Evolutionary conservation across 192 early-diverging fungal species (phyloP).

Genomic region (Coemansia sp.): DNA sequence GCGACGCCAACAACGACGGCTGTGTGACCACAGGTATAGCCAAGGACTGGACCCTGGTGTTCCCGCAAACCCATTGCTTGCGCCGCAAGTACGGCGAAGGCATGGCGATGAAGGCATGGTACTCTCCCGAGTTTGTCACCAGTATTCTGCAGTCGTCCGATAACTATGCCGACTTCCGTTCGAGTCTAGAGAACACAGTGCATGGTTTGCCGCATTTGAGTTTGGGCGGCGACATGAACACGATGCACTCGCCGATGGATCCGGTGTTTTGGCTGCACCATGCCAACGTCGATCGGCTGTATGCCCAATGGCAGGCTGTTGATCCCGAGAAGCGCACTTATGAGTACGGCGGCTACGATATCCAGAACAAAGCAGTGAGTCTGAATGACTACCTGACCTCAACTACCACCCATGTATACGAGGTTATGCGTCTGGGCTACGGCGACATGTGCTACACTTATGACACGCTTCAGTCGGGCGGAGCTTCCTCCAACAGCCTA

Average conservation of each 20-base stretch:
- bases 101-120: slow-evolving; percentile 24
- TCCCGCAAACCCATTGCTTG: slow-evolving; percentile 31
- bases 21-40: slow-evolving; percentile 36
- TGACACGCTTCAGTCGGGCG: slow-evolving; percentile 33
- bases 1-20: slow-evolving; percentile 10
- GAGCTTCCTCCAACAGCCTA: slow-evolving; percentile 4
- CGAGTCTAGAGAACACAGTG: slow-evolving; percentile 40
- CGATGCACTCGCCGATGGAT: slow-evolving; percentile 56
- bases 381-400: slow-evolving; percentile 19
- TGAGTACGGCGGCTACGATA: slow-evolving; percentile 40
- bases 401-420: slow-evolving; percentile 21
- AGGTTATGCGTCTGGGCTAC: slow-evolving; percentile 43
- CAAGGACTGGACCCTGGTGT: slow-evolving; percentile 17
- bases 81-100: slow-evolving; percentile 34
- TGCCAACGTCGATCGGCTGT: slow-evolving; percentile 58
- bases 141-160: slow-evolving; percentile 27
- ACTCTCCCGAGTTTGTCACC: slow-evolving; percentile 44
- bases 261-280: slow-evolving; percentile 66
- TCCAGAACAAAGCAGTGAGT: slow-evolving; percentile 1
- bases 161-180: slow-evolving; percentile 33
- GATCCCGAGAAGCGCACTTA: slow-evolving; percentile 32
- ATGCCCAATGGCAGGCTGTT: slow-evolving; percentile 54
- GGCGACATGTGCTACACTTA: slow-evolving; percentile 54
- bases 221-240: slow-evolving; percentile 53
- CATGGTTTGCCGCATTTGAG: slow-evolving; percentile 48